Evolutionary conservation across 1,284 basidiomycete species (phyloP).

Genomic region (Hemileia vastatrix): DNA sequence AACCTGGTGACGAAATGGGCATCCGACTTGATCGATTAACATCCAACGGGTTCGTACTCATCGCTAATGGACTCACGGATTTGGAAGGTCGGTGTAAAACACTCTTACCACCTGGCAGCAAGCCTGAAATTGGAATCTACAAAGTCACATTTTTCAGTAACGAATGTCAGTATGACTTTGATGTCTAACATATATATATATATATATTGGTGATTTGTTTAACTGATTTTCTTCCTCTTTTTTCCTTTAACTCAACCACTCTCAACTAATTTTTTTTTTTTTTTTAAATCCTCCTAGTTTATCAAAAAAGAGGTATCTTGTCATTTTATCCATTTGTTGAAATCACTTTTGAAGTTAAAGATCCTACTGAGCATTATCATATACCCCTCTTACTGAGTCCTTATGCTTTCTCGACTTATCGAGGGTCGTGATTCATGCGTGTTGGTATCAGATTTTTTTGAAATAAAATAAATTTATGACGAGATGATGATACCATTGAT

Average conservation of each 20-base stretch:
- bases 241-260: background rate
- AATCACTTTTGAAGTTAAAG: slow-evolving; percentile 39
- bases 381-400: slow-evolving; percentile 84
- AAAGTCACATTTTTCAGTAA: slow-evolving; percentile 40
- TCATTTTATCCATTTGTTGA: slow-evolving; percentile 42
- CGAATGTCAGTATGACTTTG: slow-evolving; percentile 20
- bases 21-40: slow-evolving; percentile 36
- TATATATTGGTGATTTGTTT: no score
- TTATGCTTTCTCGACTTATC: slow-evolving; percentile 82
- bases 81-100: slow-evolving; percentile 35
- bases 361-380: slow-evolving; percentile 37
- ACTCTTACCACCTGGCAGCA: slow-evolving; percentile 26
- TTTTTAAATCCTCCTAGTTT: slow-evolving; percentile 26
- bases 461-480: no score
- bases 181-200: no score
- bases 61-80: slow-evolving; percentile 36
- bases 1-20: slow-evolving; percentile 36
- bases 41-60: slow-evolving; percentile 32
- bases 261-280: background rate
- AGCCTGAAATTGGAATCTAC: slow-evolving; percentile 35
- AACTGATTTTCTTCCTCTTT: background rate
- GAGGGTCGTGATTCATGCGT: slow-evolving; percentile 54
- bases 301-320: slow-evolving; percentile 28
- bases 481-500: no score
- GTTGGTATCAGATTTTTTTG: no score